These are phyloP conservation scores for Nicotiana benthamiana DNA, from an alignment of 257 asterid genomes.

Conservation along the genomic window DNA sequence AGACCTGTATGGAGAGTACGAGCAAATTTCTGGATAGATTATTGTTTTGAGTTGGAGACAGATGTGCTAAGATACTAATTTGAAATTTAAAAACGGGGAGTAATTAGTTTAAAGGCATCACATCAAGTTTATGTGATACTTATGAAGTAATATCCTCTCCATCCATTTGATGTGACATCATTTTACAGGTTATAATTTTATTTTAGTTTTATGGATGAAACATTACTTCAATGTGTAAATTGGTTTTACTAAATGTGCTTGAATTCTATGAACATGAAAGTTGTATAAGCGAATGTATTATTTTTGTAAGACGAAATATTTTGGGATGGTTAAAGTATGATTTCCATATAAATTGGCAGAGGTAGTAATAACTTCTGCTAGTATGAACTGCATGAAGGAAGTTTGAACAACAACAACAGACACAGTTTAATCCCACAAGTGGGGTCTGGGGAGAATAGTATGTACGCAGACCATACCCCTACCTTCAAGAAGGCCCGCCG, in stretches of 20 bases:
- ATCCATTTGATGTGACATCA: background rate
- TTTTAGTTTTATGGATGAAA: background rate
- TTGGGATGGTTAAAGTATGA: background rate
- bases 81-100: background rate
- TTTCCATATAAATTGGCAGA: background rate
- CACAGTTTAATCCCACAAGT: too few species aligned
- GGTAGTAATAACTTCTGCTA: background rate
- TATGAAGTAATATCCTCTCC: background rate
- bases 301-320: background rate
- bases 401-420: background rate
- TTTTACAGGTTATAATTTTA: background rate
- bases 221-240: background rate
- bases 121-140: background rate
- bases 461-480: too few species aligned
- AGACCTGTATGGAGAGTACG: background rate
- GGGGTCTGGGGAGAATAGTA: too few species aligned
- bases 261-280: background rate
- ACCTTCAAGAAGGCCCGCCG: too few species aligned
- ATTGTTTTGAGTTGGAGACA: background rate
- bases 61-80: background rate
- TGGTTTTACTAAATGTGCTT: background rate
- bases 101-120: background rate
- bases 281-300: background rate
- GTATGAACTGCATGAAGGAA: background rate
- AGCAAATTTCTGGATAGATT: background rate